phyloP scores from a whole-genome alignment of 2,329 filamentous ascomycete species.

The Calonectria fujianensis region DNA sequence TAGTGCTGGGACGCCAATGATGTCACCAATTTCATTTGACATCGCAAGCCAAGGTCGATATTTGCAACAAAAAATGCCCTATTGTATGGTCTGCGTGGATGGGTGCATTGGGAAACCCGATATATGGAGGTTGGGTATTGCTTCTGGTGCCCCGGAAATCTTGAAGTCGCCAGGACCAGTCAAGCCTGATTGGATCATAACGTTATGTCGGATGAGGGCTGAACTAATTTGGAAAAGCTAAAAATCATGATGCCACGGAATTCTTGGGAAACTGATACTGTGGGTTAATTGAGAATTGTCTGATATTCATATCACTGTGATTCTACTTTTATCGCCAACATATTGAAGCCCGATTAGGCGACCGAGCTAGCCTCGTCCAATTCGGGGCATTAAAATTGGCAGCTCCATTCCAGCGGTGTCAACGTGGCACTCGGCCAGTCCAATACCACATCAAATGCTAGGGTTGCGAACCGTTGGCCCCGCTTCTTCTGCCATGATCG shows the following conservation, averaged over 20 bases:
- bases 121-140: no score
- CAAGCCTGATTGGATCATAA: neutral
- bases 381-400: neutral
- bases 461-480: slow-evolving; percentile 8
- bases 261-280: neutral
- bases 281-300: neutral
- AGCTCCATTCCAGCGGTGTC: neutral
- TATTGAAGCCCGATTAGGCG: neutral
- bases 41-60: neutral
- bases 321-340: neutral
- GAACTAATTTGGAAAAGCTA: neutral
- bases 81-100: neutral
- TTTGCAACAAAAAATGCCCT: neutral
- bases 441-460: neutral
- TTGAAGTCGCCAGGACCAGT: no score
- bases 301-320: neutral
- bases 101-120: no score
- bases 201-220: neutral
- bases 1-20: neutral
- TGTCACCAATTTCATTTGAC: neutral
- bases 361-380: slow-evolving; percentile 4
- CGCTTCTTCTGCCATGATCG: slow-evolving; percentile 12
- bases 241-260: neutral
- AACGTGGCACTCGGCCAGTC: neutral
- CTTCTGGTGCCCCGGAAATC: neutral